phyloP scores from a whole-genome alignment of 2,329 filamentous ascomycete species.

The Penicillium sp. region DNA sequence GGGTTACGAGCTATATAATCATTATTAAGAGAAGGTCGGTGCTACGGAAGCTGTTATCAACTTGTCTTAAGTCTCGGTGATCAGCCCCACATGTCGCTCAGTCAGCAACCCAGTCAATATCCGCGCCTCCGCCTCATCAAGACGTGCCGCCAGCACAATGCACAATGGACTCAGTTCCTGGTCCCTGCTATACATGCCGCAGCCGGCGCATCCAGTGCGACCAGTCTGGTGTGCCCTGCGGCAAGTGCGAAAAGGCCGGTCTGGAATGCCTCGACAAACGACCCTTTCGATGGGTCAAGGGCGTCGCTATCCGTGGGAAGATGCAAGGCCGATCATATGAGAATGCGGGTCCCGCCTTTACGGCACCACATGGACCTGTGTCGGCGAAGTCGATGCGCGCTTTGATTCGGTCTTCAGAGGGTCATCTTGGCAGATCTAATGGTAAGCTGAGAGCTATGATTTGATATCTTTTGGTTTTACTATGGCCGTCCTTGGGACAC shows the following conservation, averaged over 20 bases:
- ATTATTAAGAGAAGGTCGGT: no score
- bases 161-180: not conserved
- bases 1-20: no score
- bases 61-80: not conserved
- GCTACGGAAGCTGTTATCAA: not conserved
- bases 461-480: not conserved
- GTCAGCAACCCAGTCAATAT: slow-evolving; percentile 3
- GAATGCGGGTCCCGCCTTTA: not conserved
- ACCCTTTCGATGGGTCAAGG: slow-evolving; percentile 37
- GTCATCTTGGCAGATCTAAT: not conserved
- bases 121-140: not conserved
- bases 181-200: slow-evolving; percentile 37
- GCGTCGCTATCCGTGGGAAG: slow-evolving; percentile 36
- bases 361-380: not conserved
- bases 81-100: slow-evolving; percentile 3
- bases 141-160: slow-evolving; percentile 3
- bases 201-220: slow-evolving; percentile 38
- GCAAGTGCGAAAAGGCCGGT: slow-evolving; percentile 35
- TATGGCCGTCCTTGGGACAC: not conserved
- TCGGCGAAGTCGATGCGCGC: not conserved
- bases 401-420: not conserved
- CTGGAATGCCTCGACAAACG: slow-evolving; percentile 34
- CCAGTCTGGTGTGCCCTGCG: slow-evolving; percentile 28
- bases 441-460: not conserved
- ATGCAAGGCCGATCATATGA: slow-evolving; percentile 27